Evolutionary conservation across 2,329 filamentous ascomycete genomes (phyloP), one percentile per base, ranked within the genome.

Genomic region (Penicillium digitatum): DNA sequence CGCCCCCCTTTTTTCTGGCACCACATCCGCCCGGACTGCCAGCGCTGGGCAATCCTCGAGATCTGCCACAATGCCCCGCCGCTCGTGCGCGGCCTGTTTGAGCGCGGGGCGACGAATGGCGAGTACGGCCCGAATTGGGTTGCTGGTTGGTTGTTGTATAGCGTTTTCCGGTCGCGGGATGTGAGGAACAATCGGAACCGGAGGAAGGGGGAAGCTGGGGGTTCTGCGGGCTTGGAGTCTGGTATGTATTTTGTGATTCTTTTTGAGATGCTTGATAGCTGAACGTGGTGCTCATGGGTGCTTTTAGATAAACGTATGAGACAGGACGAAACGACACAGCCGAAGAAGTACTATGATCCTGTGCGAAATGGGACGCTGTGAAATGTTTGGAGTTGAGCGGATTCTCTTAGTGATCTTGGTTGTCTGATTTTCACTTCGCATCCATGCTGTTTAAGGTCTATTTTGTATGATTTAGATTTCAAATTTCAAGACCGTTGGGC

Each of bases 61-160:
- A 76, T 76, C 47, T 75, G 74, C 66, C 69, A 69, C 45, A 74
- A 73, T 38, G 72, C 75, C 0, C 69, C 68, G 1, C 69, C 73
- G 7, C 60, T 71, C 5, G 75, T 74, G 24, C 66, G 73, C 8
- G 68, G 63, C 22, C 61, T 75, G 5, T 78, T 78, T 48, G 72
- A 76, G 40, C 69, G 65, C 6, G 75, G 75, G 22, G 65, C 62
- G 20, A 76, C 73, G 1, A 70, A 66, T 27, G 74, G 75, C 55
- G 75, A 78, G 61, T 74, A 77, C 55, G 74, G 72, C 8, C 75
- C 75, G 6, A 78, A 78, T 54, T 78, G 75, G 75, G 75, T 78
- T 14, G 72, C 75, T 0, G 71, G 74, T 16, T 78, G 75, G 75
- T 66, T 78, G 65, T 63, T 78, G 60, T 78, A 78, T 62, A 77